These are phyloP conservation scores for Heterobasidion parviporum DNA, from an alignment of 1,284 basidiomycete species.

Conservation along the genomic window DNA sequence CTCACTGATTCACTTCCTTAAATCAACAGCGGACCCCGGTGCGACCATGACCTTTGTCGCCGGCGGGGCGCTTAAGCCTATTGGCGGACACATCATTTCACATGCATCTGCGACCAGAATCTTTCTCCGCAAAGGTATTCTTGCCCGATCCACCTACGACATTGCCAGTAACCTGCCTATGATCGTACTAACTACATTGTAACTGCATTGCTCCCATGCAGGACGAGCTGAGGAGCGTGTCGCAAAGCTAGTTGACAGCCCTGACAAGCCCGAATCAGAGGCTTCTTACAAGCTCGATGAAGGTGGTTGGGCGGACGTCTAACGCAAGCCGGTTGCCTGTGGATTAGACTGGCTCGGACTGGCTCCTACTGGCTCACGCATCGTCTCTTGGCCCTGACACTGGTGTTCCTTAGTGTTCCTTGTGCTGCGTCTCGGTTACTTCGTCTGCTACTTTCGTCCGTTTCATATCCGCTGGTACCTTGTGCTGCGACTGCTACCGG, in stretches of 20 bases:
- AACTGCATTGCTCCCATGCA: constrained; percentile 17
- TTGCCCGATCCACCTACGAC: background rate
- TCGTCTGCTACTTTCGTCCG: no score
- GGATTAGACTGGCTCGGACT: background rate
- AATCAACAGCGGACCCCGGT: constrained; percentile 73
- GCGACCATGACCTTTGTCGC: constrained; percentile 93
- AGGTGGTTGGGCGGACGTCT: constrained; percentile 76
- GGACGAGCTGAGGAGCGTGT: constrained; percentile 92
- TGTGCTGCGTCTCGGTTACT: no score
- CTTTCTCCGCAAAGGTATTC: constrained; percentile 77
- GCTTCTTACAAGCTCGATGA: constrained; percentile 87
- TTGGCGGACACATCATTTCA: constrained; percentile 82
- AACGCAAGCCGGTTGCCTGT: constrained; percentile 1
- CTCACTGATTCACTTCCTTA: constrained; percentile 10
- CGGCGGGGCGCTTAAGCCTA: constrained; percentile 79
- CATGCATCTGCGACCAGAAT: constrained; percentile 82
- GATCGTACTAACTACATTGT: background rate
- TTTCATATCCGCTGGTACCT: no score
- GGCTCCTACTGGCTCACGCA: no score
- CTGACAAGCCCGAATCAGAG: constrained; percentile 87
- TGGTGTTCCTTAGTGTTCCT: background rate
- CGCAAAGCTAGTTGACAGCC: constrained; percentile 91
- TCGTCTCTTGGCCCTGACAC: background rate
- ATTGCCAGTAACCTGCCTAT: background rate
- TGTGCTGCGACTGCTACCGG: no score